Conservation (phyloP, 805 yeast genomes). For the Starmerella bombi region DNA sequence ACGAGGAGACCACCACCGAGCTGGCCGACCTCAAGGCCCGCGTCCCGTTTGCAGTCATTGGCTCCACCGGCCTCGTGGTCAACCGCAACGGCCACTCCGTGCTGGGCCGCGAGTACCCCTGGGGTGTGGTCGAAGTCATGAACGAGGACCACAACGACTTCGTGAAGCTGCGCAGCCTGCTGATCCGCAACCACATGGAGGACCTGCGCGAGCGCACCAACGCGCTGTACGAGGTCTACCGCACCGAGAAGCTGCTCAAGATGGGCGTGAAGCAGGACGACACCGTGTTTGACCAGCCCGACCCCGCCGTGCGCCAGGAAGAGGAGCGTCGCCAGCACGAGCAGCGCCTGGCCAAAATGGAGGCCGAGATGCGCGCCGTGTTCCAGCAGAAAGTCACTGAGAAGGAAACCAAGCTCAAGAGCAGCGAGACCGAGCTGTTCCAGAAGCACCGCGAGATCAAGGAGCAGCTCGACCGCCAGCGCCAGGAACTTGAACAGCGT, state of each 20-base stretch:
- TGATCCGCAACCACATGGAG: conserved; percentile 82
- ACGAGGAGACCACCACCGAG: conserved; percentile 61
- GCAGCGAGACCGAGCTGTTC: conserved; percentile 91
- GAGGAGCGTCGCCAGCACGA: conserved; percentile 90
- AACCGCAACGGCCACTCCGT: conserved; percentile 63
- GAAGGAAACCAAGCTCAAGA: conserved; percentile 93
- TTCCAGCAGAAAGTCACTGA: conserved; percentile 93
- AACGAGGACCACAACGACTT: conserved; percentile 91
- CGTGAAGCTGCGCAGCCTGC: conserved; percentile 71
- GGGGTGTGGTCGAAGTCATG: conserved; percentile 95
- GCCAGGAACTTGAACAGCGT: conserved; percentile 81
- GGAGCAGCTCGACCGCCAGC: conserved; percentile 78
- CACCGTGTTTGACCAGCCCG: conserved; percentile 85
- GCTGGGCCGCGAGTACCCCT: conserved; percentile 88
- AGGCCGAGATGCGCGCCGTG: conserved; percentile 89
- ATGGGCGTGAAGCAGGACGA: conserved; percentile 90
- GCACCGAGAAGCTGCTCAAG: conserved; percentile 63
- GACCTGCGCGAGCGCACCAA: conserved; percentile 82
- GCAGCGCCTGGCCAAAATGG: conserved; percentile 86
- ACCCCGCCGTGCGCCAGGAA: conserved; percentile 81
- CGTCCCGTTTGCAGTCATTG: conserved; percentile 89
- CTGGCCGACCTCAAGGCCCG: conserved; percentile 53
- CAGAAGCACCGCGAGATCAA: conserved; percentile 95
- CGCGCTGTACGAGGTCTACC: conserved; percentile 75
- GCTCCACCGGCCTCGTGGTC: conserved; percentile 61